Conservation (phyloP, 176 grass and related monocot species). For the Zizania latifolia region DNA sequence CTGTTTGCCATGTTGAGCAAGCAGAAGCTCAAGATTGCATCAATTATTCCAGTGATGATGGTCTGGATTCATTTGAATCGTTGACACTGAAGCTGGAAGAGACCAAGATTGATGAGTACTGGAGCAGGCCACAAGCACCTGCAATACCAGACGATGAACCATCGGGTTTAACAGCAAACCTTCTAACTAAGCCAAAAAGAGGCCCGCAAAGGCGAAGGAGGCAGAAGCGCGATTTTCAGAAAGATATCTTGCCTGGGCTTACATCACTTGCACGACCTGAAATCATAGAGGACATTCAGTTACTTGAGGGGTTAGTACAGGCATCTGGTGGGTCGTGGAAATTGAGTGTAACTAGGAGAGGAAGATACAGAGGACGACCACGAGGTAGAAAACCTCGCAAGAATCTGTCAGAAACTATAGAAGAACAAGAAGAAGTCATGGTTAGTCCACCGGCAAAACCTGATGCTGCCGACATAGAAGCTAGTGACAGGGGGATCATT, state of each 20-base stretch:
- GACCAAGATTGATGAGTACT: slow-evolving; percentile 54
- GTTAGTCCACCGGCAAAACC: slow-evolving; percentile 28
- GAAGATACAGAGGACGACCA: slow-evolving; percentile 24
- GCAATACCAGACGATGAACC: slow-evolving; percentile 41
- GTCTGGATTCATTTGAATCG: slow-evolving; percentile 67
- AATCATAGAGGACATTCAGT: slow-evolving; percentile 75
- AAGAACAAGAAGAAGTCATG: slow-evolving; percentile 20
- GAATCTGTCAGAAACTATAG: slow-evolving; percentile 10
- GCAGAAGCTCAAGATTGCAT: neutral
- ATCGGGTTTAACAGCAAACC: slow-evolving; percentile 33
- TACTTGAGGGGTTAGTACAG: slow-evolving; percentile 66
- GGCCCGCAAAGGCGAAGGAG: slow-evolving; percentile 62
- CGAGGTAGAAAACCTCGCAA: slow-evolving; percentile 46
- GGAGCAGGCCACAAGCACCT: slow-evolving; percentile 36
- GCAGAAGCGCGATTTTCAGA: slow-evolving; percentile 80
- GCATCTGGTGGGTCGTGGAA: slow-evolving; percentile 51
- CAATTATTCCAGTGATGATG: slow-evolving; percentile 36
- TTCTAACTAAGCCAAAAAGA: slow-evolving; percentile 53
- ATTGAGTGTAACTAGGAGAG: slow-evolving; percentile 32
- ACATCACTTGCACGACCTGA: slow-evolving; percentile 73
- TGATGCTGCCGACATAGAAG: slow-evolving; percentile 33
- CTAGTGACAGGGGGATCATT: slow-evolving; percentile 53
- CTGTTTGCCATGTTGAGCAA: slow-evolving; percentile 15
- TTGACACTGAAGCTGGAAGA: slow-evolving; percentile 83
- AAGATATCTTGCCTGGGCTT: slow-evolving; percentile 71